Evolutionary conservation across 768 basidiomycete genomes (phyloP), one percentile per base, ranked within the genome.

Genomic region (Fistulinella prunicolor): DNA sequence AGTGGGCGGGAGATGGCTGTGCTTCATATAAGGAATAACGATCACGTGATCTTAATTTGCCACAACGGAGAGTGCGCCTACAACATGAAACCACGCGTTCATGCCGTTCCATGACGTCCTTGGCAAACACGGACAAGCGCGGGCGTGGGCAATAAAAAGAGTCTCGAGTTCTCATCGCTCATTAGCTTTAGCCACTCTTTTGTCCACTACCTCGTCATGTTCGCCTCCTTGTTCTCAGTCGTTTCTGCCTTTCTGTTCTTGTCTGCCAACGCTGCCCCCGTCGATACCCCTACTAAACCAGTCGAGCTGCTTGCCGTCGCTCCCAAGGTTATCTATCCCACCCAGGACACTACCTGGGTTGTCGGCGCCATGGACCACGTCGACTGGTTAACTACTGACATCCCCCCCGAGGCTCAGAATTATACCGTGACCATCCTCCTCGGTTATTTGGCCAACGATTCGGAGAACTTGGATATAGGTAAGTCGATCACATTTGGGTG

Each of bases 381-480:
- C 51, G 61, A 59, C 34, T 83, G 81, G 81, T 20, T 42, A 38
- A 60, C 58, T 4, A 1, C 46, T 20, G 49, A 66, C 32, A 58
- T 84, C 29, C 80, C 80, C 2, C 16, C 23, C 1, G 62, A 70
- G 32, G 64, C 60, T 20, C 29, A 50, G 32, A 61, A 68, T 50
- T 62, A 65, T 6, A 73, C 67, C 4, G 70, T 82, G 13, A 20
- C 62, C 28, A 53, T 82, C 36, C 54, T 82, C 8, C 72, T 84
- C 21, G 82, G 81, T 9, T 66, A 65, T 50, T 17, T 49, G 7
- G 43, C 50, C 12, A 54, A 56, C 48, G 54, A 56, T 29, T 75
- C 73, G 44, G 80, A 82, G 56, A 71, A 82, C 50, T 65, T 82
- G 51, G 71, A 82, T 47, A 58, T 69, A 28, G 35, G 82, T 82